Evolutionary conservation across 163 green algal species (phyloP).

Genomic region (Chlorella variabilis): DNA sequence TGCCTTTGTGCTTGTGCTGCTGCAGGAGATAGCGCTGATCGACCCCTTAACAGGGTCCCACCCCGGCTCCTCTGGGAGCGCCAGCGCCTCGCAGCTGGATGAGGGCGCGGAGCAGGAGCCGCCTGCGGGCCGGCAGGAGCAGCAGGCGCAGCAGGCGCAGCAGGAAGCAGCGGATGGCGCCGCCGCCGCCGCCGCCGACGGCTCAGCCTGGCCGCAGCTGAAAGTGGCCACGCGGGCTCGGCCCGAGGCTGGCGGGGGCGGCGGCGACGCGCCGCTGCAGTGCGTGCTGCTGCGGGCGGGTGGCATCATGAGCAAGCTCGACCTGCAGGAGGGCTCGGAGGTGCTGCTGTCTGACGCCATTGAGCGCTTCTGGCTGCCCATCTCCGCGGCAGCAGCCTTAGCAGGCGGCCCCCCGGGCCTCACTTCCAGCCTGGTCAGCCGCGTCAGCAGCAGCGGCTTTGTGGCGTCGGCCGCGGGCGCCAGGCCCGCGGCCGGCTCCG

Average conservation of each 20-base stretch:
- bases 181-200: too few species aligned
- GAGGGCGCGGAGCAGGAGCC: too few species aligned
- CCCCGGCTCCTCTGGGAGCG: not conserved
- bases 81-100: not conserved
- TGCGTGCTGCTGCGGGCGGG: conserved; percentile 81
- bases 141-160: not conserved
- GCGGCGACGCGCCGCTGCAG: conserved; percentile 47
- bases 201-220: conserved; percentile 25
- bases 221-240: conserved; percentile 7
- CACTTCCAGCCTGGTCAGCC: not conserved
- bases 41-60: conserved; percentile 15
- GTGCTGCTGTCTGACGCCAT: conserved; percentile 54
- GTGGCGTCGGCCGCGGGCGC: not conserved
- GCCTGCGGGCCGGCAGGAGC: not conserved
- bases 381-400: conserved; percentile 1
- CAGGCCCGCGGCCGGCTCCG: not conserved
- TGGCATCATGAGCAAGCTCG: conserved; percentile 81
- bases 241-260: not conserved
- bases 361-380: conserved; percentile 68
- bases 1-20: too few species aligned
- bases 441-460: not conserved
- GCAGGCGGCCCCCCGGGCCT: too few species aligned
- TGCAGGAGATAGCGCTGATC: conserved; percentile 68
- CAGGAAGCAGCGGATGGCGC: not conserved
- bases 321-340: conserved; percentile 72